Percentiles rank a stretch among this genome's conserved stretches.
phyloP scores from a whole-genome alignment of 371 early-diverging fungal species.

The Mycotypha africana region DNA sequence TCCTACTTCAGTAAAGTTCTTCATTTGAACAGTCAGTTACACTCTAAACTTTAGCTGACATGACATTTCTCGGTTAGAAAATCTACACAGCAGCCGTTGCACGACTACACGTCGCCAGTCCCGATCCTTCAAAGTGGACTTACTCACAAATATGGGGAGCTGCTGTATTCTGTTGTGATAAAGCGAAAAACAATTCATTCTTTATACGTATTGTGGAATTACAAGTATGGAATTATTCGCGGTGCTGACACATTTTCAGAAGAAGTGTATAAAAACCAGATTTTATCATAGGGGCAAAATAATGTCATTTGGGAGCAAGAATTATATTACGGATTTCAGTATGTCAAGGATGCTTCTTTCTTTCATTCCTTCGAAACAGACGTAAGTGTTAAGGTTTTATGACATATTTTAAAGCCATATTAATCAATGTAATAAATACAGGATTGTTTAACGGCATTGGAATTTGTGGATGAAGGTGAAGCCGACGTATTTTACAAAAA shows the following conservation, averaged over 20 bases:
- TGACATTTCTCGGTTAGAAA: constrained; percentile 45
- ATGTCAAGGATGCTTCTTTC: constrained; percentile 64
- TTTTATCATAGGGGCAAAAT: too few species aligned
- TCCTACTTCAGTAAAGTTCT: constrained; percentile 33
- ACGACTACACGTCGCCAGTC: constrained; percentile 77
- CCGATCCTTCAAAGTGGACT: constrained; percentile 63
- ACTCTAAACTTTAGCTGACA: neutral
- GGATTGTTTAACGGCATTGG: constrained; percentile 74
- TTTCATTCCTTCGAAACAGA: constrained; percentile 85
- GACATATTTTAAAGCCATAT: too few species aligned
- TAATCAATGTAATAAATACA: too few species aligned
- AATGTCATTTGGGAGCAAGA: constrained; percentile 86
- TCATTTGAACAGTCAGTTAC: neutral
- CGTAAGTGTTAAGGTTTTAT: constrained; percentile 44
- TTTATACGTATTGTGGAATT: constrained; percentile 77
- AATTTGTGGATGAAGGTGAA: constrained; percentile 84
- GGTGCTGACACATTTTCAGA: too few species aligned
- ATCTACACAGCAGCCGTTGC: constrained; percentile 80
- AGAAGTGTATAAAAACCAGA: too few species aligned
- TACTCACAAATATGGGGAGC: constrained; percentile 78
- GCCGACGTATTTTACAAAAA: constrained; percentile 73
- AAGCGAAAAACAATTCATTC: constrained; percentile 52
- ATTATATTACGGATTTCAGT: constrained; percentile 70
- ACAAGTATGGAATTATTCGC: constrained; percentile 48
- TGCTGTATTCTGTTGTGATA: constrained; percentile 63